A percentile compares a stretch with the other conserved stretches of the same genome.
These are phyloP conservation scores for Dentipellis fragilis DNA, from an alignment of 768 basidiomycete genomes.

Conservation along the genomic window DNA sequence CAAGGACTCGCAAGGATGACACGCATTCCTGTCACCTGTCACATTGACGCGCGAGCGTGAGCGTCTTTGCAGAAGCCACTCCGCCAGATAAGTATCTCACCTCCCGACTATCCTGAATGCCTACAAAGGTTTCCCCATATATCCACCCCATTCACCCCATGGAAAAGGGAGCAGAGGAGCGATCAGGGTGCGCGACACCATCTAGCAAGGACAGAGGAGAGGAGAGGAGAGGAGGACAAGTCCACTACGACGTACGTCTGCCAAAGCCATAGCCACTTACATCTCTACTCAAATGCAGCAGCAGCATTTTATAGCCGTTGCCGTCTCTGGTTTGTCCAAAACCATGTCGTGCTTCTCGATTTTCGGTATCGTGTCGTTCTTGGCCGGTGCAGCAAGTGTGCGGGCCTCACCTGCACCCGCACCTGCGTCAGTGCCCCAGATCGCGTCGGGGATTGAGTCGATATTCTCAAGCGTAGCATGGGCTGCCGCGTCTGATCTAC, in stretches of 20 bases:
- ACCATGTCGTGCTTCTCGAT: not conserved
- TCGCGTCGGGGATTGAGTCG: not conserved
- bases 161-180: too few species aligned
- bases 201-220: too few species aligned
- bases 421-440: not conserved
- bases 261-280: not conserved
- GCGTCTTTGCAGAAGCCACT: too few species aligned
- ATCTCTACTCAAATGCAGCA: not conserved
- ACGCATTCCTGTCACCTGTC: too few species aligned
- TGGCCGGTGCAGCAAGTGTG: not conserved
- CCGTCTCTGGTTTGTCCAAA: not conserved
- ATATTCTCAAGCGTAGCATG: constrained; percentile 3
- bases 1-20: too few species aligned
- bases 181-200: too few species aligned
- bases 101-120: too few species aligned
- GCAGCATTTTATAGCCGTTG: not conserved
- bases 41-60: too few species aligned
- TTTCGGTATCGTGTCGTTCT: not conserved
- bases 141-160: too few species aligned
- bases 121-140: too few species aligned
- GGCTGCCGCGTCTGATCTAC: constrained; percentile 4
- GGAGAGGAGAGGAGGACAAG: not conserved
- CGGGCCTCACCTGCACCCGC: not conserved
- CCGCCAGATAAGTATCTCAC: too few species aligned
- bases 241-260: not conserved